A percentile compares a stretch with the other conserved stretches of the same genome.
Evolutionary conservation across 148 eudicot genomes (phyloP).

Genomic region (Rhododendron mucronatum): DNA sequence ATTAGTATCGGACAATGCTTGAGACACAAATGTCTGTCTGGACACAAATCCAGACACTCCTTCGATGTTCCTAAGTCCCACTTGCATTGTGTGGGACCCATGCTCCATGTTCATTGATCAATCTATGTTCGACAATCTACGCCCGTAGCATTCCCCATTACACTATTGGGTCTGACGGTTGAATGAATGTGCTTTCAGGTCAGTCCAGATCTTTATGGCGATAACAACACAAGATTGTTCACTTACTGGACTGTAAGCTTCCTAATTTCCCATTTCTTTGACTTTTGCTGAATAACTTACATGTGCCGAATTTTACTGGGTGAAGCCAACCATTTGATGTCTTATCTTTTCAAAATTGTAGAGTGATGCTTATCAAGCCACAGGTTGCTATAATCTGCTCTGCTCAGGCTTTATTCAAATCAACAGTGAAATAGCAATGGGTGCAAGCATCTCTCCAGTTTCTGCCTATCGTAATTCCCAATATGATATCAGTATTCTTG

Average conservation of each 20-base stretch:
- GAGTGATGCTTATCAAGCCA: slow-evolving; percentile 99
- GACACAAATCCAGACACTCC: background rate
- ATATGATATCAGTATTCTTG: slow-evolving; percentile 90
- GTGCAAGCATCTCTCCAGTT: slow-evolving; percentile 96
- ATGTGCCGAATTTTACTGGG: background rate
- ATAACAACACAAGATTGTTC: slow-evolving; percentile 95
- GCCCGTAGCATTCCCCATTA: background rate
- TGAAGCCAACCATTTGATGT: background rate
- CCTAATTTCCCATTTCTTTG: slow-evolving; percentile 4
- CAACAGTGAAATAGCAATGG: slow-evolving; percentile 93
- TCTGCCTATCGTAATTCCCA: slow-evolving; percentile 78
- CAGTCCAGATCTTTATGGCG: slow-evolving; percentile 96
- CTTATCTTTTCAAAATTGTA: slow-evolving; percentile 22
- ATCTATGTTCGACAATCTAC: background rate
- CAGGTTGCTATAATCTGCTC: slow-evolving; percentile 91
- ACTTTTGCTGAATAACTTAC: background rate
- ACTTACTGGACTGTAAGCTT: slow-evolving; percentile 96
- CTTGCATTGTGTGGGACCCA: background rate
- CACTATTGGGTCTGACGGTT: slow-evolving; percentile 7
- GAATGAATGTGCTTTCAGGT: slow-evolving; percentile 48
- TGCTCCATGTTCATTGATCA: background rate
- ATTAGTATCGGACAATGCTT: background rate
- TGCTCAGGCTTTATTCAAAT: slow-evolving; percentile 98
- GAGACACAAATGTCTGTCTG: background rate
- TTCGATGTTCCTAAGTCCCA: background rate